phyloP scores from a whole-genome alignment of 1,284 basidiomycete genomes.

The Afroboletus lepidellus region DNA sequence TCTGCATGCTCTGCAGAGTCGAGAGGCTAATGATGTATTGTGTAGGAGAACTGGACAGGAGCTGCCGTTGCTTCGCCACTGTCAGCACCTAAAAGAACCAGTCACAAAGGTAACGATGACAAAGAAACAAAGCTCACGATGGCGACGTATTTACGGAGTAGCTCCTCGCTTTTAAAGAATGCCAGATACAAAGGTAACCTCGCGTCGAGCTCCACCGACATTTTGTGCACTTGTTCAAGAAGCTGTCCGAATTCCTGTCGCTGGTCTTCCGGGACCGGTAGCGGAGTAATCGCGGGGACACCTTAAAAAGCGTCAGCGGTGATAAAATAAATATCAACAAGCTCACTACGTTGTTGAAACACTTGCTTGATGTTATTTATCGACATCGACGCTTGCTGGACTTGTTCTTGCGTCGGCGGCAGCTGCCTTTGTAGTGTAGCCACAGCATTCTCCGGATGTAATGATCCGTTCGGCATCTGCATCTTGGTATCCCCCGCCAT shows the following conservation, averaged over 20 bases:
- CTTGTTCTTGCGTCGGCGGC: constrained; percentile 30
- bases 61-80: constrained; percentile 49
- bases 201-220: constrained; percentile 45
- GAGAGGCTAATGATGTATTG: constrained; percentile 50
- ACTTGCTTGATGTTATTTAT: constrained; percentile 36
- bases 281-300: constrained; percentile 27
- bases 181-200: constrained; percentile 50
- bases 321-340: constrained; percentile 11
- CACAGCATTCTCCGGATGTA: constrained; percentile 12
- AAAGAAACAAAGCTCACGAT: constrained; percentile 46
- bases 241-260: constrained; percentile 48
- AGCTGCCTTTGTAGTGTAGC: constrained; percentile 10
- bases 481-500: constrained; percentile 25
- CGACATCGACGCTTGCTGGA: constrained; percentile 30
- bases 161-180: constrained; percentile 45
- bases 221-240: constrained; percentile 48
- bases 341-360: constrained; percentile 36
- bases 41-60: constrained; percentile 47
- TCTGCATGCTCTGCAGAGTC: constrained; percentile 47
- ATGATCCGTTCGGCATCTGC: constrained; percentile 18
- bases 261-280: constrained; percentile 51
- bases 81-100: constrained; percentile 44
- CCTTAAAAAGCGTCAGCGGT: constrained; percentile 15
- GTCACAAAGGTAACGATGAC: constrained; percentile 5
- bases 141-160: constrained; percentile 46